Percentiles rank a stretch among this genome's conserved stretches.
phyloP scores from a whole-genome alignment of 164 flowering plant species.

The Vitis cinerea region DNA sequence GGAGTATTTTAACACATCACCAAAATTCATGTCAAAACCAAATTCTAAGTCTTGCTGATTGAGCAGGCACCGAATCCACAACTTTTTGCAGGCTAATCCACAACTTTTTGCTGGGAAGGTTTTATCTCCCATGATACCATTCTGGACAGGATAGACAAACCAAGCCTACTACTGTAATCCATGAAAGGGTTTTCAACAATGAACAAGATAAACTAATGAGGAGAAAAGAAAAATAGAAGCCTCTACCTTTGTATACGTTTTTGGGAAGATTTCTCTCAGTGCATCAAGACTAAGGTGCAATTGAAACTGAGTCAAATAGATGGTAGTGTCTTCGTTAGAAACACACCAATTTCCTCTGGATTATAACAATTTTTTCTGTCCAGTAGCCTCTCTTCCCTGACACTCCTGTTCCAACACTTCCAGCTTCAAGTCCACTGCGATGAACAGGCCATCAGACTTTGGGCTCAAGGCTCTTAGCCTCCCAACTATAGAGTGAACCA shows the following conservation, averaged over 20 bases:
- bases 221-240: neutral
- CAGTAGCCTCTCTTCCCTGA: no score
- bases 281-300: conserved; percentile 77
- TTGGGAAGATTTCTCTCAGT: conserved; percentile 79
- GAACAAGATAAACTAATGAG: neutral
- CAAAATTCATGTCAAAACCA: no score
- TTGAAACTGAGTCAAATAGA: conserved; percentile 74
- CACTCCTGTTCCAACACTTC: neutral
- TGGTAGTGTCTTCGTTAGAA: conserved; percentile 70
- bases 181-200: neutral
- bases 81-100: no score
- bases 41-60: no score
- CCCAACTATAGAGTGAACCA: conserved; percentile 8
- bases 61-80: neutral
- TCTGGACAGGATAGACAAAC: neutral
- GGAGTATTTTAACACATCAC: no score
- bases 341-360: conserved; percentile 68
- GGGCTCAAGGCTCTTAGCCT: conserved; percentile 6
- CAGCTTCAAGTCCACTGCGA: conserved; percentile 6
- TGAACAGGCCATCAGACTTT: conserved; percentile 10
- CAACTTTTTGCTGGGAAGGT: neutral
- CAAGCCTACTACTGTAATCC: neutral
- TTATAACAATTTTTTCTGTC: neutral
- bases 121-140: neutral
- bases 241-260: conserved; percentile 80